A percentile compares a stretch with the other conserved stretches of the same genome.
Conservation (phyloP, 169 alveolate species). For the Plasmodium fragile region DNA sequence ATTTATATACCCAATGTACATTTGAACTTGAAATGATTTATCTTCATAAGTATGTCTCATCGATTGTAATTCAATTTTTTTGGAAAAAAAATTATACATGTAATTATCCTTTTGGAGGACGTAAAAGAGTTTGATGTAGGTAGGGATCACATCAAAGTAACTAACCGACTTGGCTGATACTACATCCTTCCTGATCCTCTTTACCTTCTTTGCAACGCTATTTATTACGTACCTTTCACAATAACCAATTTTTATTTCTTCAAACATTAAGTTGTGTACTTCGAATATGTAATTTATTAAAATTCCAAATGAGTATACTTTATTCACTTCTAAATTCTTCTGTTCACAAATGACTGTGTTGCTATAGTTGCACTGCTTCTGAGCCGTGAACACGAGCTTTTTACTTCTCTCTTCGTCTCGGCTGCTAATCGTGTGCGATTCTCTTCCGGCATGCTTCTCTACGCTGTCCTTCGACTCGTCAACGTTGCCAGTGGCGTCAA, state of each 20-base stretch:
- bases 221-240: conserved; percentile 31
- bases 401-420: neutral
- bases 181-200: conserved; percentile 27
- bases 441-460: neutral
- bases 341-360: conserved; percentile 61
- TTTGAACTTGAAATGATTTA: neutral
- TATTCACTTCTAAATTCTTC: conserved; percentile 41
- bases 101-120: conserved; percentile 6
- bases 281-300: conserved; percentile 52
- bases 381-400: conserved; percentile 19
- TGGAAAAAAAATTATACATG: conserved; percentile 42
- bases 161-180: conserved; percentile 11
- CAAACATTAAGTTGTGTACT: conserved; percentile 26
- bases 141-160: conserved; percentile 30
- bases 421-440: neutral
- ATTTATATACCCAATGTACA: conserved; percentile 37
- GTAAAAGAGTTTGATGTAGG: conserved; percentile 26
- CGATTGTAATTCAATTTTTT: conserved; percentile 22
- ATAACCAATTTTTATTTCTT: conserved; percentile 27
- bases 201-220: conserved; percentile 29
- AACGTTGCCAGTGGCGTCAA: neutral
- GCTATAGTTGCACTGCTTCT: conserved; percentile 48
- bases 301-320: conserved; percentile 32
- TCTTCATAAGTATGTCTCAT: conserved; percentile 2
- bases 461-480: neutral